These are phyloP conservation scores for Chlamydomonas reinhardtii DNA, from an alignment of 163 green algal species.

Conservation along the genomic window DNA sequence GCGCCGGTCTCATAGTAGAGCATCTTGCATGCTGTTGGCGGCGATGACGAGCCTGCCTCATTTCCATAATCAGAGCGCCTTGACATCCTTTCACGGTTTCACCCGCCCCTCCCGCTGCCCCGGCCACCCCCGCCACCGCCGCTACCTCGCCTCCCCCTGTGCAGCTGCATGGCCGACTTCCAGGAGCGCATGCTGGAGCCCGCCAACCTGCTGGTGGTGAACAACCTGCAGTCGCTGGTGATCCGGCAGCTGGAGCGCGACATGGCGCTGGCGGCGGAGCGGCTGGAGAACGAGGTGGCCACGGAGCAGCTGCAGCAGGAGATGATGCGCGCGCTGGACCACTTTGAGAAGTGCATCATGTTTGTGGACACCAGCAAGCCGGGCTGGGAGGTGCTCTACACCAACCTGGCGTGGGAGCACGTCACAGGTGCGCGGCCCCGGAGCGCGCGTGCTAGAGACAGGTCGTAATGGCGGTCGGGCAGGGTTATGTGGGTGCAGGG, in stretches of 20 bases:
- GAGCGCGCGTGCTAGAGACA: no score
- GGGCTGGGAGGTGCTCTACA: conserved; percentile 51
- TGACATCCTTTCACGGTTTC: no score
- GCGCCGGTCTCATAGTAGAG: no score
- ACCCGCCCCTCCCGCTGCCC: neutral
- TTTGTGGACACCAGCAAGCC: conserved; percentile 51
- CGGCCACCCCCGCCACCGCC: neutral
- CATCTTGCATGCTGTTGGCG: no score
- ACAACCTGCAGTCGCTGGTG: conserved; percentile 53
- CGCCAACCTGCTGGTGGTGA: conserved; percentile 49
- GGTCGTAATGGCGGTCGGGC: no score
- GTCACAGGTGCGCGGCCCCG: conserved; percentile 24
- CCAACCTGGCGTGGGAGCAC: conserved; percentile 50
- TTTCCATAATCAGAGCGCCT: no score
- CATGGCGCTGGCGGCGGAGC: conserved; percentile 47
- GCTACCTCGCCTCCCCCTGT: neutral
- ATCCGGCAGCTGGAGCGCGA: conserved; percentile 52
- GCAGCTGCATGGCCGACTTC: conserved; percentile 52
- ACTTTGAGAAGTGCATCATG: conserved; percentile 56
- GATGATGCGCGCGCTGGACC: conserved; percentile 54
- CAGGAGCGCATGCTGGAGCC: conserved; percentile 27
- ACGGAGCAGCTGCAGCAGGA: conserved; percentile 51
- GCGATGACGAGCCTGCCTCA: no score
- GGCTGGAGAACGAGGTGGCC: conserved; percentile 14
- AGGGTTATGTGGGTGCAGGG: no score